A percentile compares a stretch with the other conserved stretches of the same genome.
Evolutionary conservation across 257 asterid genomes (phyloP).

Genomic region (Ballota nigra): DNA sequence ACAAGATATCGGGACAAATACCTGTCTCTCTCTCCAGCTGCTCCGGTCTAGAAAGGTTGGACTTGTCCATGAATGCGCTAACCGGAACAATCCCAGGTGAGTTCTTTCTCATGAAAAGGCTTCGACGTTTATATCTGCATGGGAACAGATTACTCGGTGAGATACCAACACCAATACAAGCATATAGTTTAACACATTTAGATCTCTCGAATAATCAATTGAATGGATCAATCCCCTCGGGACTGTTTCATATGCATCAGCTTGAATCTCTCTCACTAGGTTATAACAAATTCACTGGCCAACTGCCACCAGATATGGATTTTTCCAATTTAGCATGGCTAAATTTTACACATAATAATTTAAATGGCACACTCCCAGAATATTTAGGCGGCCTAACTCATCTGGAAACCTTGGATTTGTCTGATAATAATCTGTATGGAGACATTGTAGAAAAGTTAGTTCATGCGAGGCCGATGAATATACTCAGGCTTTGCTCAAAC

Average conservation of each 20-base stretch:
- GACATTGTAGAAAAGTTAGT: conserved; percentile 12
- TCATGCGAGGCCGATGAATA: conserved; percentile 6
- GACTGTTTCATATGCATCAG: conserved; percentile 21
- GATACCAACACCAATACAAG: conserved; percentile 19
- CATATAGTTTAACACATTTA: background rate
- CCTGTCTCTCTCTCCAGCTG: conserved; percentile 20
- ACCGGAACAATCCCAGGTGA: conserved; percentile 34
- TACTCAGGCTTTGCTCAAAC: conserved; percentile 28
- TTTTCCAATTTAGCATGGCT: background rate
- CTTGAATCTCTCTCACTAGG: conserved; percentile 17
- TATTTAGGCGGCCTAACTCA: conserved; percentile 2
- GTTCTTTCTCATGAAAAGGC: conserved; percentile 24
- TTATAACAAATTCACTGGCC: conserved; percentile 28
- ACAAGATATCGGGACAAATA: conserved; percentile 24
- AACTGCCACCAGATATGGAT: conserved; percentile 26
- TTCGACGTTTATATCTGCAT: background rate
- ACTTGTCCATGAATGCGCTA: conserved; percentile 26
- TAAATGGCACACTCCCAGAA: conserved; percentile 30
- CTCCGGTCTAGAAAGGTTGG: conserved; percentile 14
- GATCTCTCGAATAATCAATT: conserved; percentile 29
- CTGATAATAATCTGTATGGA: conserved; percentile 32
- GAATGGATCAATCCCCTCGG: conserved; percentile 30
- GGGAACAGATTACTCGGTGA: conserved; percentile 28
- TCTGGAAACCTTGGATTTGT: conserved; percentile 33
- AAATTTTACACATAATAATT: conserved; percentile 31